Percentiles rank a stretch among this genome's conserved stretches.
These are phyloP conservation scores for Sphagnurus paluster DNA, from an alignment of 1,284 basidiomycete species.

Conservation along the genomic window DNA sequence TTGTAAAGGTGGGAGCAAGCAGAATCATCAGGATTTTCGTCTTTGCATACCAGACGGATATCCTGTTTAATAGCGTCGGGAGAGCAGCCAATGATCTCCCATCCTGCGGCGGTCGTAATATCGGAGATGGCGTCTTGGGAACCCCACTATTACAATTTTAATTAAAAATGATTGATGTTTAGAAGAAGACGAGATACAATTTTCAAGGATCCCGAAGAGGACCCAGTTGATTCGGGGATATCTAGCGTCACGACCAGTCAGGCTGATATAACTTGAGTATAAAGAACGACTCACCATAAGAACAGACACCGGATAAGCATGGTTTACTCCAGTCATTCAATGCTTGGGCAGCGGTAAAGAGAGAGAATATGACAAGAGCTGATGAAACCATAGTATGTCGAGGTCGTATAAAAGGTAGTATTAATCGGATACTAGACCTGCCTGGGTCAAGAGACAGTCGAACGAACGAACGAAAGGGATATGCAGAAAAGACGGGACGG, in stretches of 20 bases:
- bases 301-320: conserved; percentile 41
- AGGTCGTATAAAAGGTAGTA: conserved; percentile 6
- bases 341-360: conserved; percentile 25
- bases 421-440: conserved; percentile 13
- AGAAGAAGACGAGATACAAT: conserved; percentile 32
- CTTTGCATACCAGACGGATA: conserved; percentile 48
- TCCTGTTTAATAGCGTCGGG: conserved; percentile 39
- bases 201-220: conserved; percentile 34
- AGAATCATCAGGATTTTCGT: conserved; percentile 24
- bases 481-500: conserved; percentile 16
- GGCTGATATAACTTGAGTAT: too few species aligned
- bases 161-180: background rate
- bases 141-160: conserved; percentile 38
- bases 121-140: conserved; percentile 46
- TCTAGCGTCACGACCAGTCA: too few species aligned
- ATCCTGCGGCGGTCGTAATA: conserved; percentile 52
- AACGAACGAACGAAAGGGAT: conserved; percentile 11
- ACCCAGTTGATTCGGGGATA: conserved; percentile 25
- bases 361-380: conserved; percentile 18
- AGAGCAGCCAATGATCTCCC: conserved; percentile 50
- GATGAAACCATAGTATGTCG: conserved; percentile 20
- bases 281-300: conserved; percentile 23
- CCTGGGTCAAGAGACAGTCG: too few species aligned
- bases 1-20: conserved; percentile 47
- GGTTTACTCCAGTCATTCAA: conserved; percentile 46